Conservation (phyloP, 345 rosid genomes). For the Populus davidiana region DNA sequence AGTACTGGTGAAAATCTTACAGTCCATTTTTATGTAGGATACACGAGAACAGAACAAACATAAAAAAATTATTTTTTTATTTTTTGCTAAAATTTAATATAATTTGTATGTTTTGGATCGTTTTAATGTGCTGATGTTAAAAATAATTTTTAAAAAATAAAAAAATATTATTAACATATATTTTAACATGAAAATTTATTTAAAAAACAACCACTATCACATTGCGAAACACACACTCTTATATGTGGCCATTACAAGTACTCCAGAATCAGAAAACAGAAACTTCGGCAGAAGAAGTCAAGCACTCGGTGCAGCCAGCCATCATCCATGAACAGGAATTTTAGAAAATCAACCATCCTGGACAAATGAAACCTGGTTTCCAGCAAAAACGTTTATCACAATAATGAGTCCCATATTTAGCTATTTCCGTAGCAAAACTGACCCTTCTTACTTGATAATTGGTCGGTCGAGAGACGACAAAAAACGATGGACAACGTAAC, state of each 20-base stretch:
- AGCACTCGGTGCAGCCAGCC: neutral
- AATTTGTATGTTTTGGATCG: no score
- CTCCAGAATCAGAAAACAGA: neutral
- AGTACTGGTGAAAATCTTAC: neutral
- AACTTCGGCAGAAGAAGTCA: neutral
- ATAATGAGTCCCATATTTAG: neutral
- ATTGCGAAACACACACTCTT: no score
- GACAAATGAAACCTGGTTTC: neutral
- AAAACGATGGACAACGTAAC: conserved; percentile 39
- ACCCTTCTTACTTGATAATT: conserved; percentile 21
- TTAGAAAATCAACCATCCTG: neutral
- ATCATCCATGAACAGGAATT: neutral
- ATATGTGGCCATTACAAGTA: neutral
- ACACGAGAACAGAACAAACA: neutral
- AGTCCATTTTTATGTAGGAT: neutral
- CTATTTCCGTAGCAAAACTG: neutral
- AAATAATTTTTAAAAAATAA: no score
- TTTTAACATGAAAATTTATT: no score
- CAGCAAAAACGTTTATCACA: neutral
- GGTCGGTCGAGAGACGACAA: conserved; percentile 26
- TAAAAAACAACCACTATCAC: no score
- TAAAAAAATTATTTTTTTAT: no score
- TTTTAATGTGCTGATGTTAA: no score
- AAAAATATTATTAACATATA: no score
- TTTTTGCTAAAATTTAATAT: no score